phyloP scores from a whole-genome alignment of 257 asterid species.

The Solanum virginianum region DNA sequence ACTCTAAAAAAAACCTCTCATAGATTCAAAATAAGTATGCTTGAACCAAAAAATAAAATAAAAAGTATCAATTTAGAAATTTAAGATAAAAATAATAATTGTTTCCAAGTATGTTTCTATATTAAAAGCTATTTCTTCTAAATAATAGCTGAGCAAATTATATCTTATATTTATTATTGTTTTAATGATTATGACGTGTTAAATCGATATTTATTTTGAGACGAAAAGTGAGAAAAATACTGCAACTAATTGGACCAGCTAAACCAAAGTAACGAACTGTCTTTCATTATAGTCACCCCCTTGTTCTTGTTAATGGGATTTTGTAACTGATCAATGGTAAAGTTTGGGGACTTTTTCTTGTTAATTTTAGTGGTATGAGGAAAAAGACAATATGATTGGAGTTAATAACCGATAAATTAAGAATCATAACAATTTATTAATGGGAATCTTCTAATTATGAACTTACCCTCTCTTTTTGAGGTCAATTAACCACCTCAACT shows the following conservation, averaged over 20 bases:
- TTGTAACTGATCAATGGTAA: neutral
- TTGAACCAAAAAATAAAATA: no score
- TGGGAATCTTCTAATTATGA: neutral
- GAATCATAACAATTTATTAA: neutral
- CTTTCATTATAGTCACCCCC: neutral
- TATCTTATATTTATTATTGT: no score
- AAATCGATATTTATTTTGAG: no score
- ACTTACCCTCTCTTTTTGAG: neutral
- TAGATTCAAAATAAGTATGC: no score
- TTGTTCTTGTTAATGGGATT: no score
- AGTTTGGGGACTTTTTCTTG: neutral
- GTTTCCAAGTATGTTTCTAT: no score
- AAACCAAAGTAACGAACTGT: neutral
- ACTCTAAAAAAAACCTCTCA: no score
- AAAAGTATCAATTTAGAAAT: no score
- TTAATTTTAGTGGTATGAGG: neutral
- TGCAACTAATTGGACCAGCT: constrained; percentile 9
- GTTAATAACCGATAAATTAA: neutral
- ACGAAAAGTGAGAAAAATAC: neutral
- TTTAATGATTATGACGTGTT: no score
- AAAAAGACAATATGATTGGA: neutral
- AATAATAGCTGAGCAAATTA: no score
- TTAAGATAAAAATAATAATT: no score
- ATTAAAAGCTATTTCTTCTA: no score
- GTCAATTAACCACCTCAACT: neutral